Conservation (phyloP, 192 early-diverging fungal species). For the Helicostylum pulchrum region DNA sequence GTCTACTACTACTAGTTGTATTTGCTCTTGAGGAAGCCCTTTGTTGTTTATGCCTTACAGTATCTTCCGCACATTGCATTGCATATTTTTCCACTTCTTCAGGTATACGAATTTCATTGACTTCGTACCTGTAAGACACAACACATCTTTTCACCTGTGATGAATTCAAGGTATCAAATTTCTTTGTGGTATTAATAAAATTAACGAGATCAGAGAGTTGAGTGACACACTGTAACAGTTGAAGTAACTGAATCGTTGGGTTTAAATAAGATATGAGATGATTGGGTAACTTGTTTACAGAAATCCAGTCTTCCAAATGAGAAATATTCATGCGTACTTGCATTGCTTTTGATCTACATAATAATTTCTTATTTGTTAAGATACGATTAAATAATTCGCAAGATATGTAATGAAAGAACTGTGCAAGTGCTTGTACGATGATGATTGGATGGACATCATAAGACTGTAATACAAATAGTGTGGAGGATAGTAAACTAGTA, state of each 20-base stretch:
- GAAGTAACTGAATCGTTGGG: conserved; percentile 78
- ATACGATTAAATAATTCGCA: conserved; percentile 86
- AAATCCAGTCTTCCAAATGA: conserved; percentile 82
- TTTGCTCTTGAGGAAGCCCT: neutral
- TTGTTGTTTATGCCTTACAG: conserved; percentile 22
- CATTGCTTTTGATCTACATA: conserved; percentile 77
- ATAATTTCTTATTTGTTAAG: conserved; percentile 69
- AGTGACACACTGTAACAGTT: conserved; percentile 78
- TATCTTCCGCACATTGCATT: conserved; percentile 68
- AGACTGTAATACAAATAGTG: conserved; percentile 63
- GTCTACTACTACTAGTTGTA: neutral
- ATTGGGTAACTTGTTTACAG: conserved; percentile 47
- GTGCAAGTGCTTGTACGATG: conserved; percentile 65
- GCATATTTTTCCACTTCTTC: conserved; percentile 80
- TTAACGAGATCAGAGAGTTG: conserved; percentile 68
- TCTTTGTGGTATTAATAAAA: conserved; percentile 71
- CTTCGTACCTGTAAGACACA: conserved; percentile 83
- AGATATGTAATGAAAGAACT: conserved; percentile 78
- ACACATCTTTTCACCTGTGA: conserved; percentile 74
- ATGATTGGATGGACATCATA: conserved; percentile 78
- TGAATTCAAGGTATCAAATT: conserved; percentile 62
- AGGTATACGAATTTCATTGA: conserved; percentile 71
- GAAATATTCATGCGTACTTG: conserved; percentile 84
- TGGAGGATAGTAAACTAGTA: conserved; percentile 67
- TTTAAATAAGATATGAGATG: conserved; percentile 48